Evolutionary conservation across 768 basidiomycete genomes (phyloP), one percentile per base, ranked within the genome.

Genomic region (Pseudohyphozyma bogoriensis): DNA sequence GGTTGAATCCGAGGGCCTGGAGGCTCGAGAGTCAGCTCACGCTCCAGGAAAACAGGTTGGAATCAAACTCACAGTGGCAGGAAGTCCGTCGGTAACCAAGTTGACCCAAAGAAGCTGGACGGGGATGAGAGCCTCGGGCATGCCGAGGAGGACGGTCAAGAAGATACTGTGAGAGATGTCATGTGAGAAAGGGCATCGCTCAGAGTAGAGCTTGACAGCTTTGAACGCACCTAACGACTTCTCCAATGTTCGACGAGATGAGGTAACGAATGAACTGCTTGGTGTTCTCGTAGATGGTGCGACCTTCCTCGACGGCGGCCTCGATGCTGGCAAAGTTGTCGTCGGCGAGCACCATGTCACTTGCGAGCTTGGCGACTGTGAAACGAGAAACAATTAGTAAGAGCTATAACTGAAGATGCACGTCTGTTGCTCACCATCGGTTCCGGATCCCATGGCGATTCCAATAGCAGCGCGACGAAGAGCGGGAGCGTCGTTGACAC

Each of bases 251-350:
- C 60, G 89, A 91, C 33, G 91, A 95, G 76, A 70, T 97, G 72
- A 99, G 85, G 77, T 97, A 99, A 70, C 93, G 86, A 75, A 99
- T 96, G 75, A 99, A 99, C 73, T 97, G 93, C 77, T 99, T 99
- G 47, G 92, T 97, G 76, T 99, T 99, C 77, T 96, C 96, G 76
- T 96, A 97, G 71, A 97, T 99, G 59, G 93, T 79, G 74, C 93
- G 79, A 68, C 93, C 93, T 77, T 99, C 93, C 74, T 97, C 93
- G 47, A 99, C 91, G 11, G 93, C 93, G 68, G 83, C 79, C 74
- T 95, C 92, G 74, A 99, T 96, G 10, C 91, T 92, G 15, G 90
- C 85, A 74, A 99, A 99, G 78, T 97, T 97, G 51, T 91, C 91
- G 73, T 93, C 91, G 8, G 89, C 87, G 53, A 92, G 82, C 33